Base-by-base conservation (phyloP, 1,284 basidiomycete species). In the Ganoderma meredithae region DNA sequence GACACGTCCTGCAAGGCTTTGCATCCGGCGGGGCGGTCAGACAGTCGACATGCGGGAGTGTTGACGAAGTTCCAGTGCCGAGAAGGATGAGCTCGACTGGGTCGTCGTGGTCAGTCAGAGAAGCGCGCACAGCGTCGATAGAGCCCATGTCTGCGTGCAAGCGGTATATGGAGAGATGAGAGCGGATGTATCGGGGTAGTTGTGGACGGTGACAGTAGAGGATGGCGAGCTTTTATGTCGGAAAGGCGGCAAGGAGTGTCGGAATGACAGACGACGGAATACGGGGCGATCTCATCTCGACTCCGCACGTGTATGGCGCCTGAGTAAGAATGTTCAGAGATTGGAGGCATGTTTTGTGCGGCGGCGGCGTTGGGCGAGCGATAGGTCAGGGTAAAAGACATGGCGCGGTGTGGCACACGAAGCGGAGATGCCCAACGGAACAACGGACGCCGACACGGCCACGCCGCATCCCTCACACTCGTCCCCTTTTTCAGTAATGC, bases 51-150 rank as follows among this genome's bases (percentile, higher is more conserved):
- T 89, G 82, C 5, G 91, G 91, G 27, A 92, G 66, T 71, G 88
- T 88, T 31, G 88, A 87, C 6, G 91, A 93, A n/a, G 88, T 91
- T 53, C 92, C 91, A 44, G 91, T 93, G 65, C 91, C 91, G 36
- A 93, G 85, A 75, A 93, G 91, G 68, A 93, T 88, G 67, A 93
- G 78, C 77, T 93, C 90, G 63, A 85, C 79, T 31, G 73, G 70
- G 41, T 71, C 71, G 40, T 71, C 67, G 40, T 15, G 3, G 56
- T 44, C 41, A 25, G 47, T 36, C 52, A 49, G 31, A 39, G 60
- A 15, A 55, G 69, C 69, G 9, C 64, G 59, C 58, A 66, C 31
- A 19, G 71, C 65, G 31, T 75, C 73, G 15, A 76, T 69, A 6
- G 75, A 74, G 39, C 71, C 73, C 77, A 78, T 76, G 66, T 60